These are phyloP conservation scores for Eucalyptus rudis DNA, from an alignment of 345 rosid genomes.

Conservation along the genomic window DNA sequence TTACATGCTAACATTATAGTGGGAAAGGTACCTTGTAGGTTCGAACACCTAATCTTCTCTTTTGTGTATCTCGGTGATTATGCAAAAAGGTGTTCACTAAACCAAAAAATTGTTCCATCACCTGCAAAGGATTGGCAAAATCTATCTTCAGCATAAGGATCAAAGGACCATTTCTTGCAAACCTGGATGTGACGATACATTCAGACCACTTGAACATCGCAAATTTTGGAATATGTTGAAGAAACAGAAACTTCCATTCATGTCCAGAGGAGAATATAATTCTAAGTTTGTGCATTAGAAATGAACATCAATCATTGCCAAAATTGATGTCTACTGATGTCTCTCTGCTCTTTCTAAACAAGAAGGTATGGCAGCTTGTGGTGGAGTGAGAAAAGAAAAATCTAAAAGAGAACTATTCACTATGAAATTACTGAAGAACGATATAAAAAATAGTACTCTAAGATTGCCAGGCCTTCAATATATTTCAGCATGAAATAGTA, in stretches of 20 bases:
- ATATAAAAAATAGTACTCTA: background rate
- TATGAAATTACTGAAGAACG: background rate
- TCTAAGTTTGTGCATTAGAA: background rate
- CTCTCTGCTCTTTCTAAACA: background rate
- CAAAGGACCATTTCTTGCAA: background rate
- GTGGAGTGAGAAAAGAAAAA: background rate
- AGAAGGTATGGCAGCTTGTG: background rate
- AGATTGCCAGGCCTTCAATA: background rate
- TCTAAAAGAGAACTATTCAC: background rate
- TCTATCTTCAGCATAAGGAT: background rate
- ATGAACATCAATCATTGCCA: background rate
- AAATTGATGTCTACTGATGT: background rate
- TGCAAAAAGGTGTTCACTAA: slow-evolving; percentile 81
- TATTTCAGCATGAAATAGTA: background rate
- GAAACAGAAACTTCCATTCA: background rate
- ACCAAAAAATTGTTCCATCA: slow-evolving; percentile 96
- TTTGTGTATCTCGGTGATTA: slow-evolving; percentile 80
- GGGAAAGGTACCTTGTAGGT: slow-evolving; percentile 71
- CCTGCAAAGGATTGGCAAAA: slow-evolving; percentile 35
- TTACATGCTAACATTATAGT: background rate
- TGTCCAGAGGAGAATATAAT: background rate
- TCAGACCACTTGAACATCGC: background rate
- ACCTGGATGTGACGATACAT: background rate
- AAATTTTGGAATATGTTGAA: background rate
- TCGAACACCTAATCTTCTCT: slow-evolving; percentile 78